Evolutionary conservation across 352 stramenopile species (phyloP), one percentile per base, ranked within the genome.

Genomic region (Globisporangium ultimum): DNA sequence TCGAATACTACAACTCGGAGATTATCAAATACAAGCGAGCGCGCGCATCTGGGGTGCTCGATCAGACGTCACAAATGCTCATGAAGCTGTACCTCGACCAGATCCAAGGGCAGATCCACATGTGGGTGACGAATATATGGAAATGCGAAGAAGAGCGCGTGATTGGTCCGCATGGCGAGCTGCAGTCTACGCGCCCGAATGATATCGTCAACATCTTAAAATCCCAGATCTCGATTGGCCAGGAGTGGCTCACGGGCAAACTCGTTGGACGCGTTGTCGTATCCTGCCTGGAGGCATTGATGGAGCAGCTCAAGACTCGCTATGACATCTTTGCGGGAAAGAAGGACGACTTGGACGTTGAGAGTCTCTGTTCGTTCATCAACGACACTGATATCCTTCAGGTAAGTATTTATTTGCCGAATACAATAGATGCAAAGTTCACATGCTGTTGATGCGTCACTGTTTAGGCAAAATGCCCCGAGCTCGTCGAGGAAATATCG

Each of bases 151-250:
- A 95, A 53, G 83, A 94, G 55, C 70, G 60, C 7, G 63, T 91
- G 3, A 64, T 84, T 38, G 80, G 81, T 0, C 66, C 78, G 0
- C 64, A 84, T 46, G 80, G 83, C 42, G 85, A 84, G 55, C 64
- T 92, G 3, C 76, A 89, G 45, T 91, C 84, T 1, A 91, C 83
- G 12, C 78, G 85, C 7, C 83, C 85, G 12, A 95, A 93, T 52
- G 85, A 95, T 38, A 95, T 95, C 47, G 66, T 95, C 45, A 93
- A 95, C 58, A 95, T 95, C 57, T 64, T 95, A 15, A 92, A 90
- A 53, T 89, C 83, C 0, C 85, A 95, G 47, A 91, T 95, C 50
- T 89, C 81, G 6, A 93, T 95, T 34, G 85, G 74, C 0, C 83
- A 93, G 49, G 85, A 93, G 43, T 95, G 82, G 82, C 55, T 95